Conservation (phyloP, 2,329 filamentous ascomycete genomes). For the Aspergillus sp. region DNA sequence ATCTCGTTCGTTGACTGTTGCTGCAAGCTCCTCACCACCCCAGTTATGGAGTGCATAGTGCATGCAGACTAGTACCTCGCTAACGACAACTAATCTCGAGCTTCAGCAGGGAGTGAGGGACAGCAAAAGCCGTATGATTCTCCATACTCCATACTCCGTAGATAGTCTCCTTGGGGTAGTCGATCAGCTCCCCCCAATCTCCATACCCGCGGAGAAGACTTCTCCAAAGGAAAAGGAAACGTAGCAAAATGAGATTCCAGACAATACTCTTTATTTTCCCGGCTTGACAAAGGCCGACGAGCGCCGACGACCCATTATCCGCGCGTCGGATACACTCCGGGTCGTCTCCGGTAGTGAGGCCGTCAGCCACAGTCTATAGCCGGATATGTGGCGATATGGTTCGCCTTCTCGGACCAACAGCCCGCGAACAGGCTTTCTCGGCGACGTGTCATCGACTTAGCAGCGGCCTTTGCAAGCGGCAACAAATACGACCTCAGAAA, state of each 20-base stretch:
- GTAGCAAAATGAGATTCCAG: background rate
- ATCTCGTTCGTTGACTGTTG: background rate
- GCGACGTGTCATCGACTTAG: conserved; percentile 20
- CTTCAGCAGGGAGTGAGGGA: conserved; percentile 2
- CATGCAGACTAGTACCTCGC: conserved; percentile 10
- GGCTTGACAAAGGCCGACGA: background rate
- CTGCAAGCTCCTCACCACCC: conserved; percentile 1
- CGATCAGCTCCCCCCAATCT: background rate
- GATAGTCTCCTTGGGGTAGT: background rate
- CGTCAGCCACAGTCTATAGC: background rate
- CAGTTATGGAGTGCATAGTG: background rate
- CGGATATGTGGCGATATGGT: background rate
- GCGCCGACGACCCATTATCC: background rate
- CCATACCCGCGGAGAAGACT: background rate
- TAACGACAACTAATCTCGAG: background rate
- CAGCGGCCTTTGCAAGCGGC: background rate
- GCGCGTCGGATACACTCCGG: conserved; percentile 1
- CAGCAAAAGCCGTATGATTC: background rate
- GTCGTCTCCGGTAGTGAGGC: background rate
- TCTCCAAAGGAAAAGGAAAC: background rate
- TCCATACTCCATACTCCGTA: background rate
- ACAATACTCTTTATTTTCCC: background rate
- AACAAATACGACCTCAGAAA: background rate
- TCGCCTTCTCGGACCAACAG: conserved; percentile 3
- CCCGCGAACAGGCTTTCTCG: conserved; percentile 3